Evolutionary conservation across 495 filamentous ascomycete genomes (phyloP).

Genomic region (Physcia stellaris): DNA sequence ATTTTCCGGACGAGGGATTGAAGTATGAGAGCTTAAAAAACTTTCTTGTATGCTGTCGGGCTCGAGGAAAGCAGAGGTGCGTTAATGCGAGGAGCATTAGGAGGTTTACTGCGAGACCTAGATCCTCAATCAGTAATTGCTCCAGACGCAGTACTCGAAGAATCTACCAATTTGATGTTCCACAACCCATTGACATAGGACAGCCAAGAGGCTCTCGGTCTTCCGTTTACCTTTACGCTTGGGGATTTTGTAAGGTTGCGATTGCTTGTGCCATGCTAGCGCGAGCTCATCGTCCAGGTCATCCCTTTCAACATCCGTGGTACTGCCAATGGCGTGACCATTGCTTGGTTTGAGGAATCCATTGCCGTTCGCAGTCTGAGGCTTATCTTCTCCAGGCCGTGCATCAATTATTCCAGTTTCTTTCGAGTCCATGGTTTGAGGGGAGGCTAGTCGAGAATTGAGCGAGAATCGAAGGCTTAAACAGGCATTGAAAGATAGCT

Average conservation of each 20-base stretch:
- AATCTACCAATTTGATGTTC: slow-evolving; percentile 38
- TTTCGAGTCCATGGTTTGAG: too few relatives aligned
- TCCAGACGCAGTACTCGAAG: neutral
- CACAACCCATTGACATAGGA: slow-evolving; percentile 29
- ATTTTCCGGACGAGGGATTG: slow-evolving; percentile 48
- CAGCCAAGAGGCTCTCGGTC: slow-evolving; percentile 6
- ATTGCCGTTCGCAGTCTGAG: neutral
- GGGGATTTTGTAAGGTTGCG: neutral
- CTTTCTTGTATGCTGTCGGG: slow-evolving; percentile 62
- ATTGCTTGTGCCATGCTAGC: neutral
- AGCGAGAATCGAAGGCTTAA: too few relatives aligned
- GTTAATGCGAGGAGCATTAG: slow-evolving; percentile 63
- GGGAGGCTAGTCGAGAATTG: too few relatives aligned
- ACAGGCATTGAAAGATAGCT: too few relatives aligned
- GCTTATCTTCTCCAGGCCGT: too few relatives aligned
- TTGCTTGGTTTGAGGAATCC: neutral
- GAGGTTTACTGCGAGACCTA: slow-evolving; percentile 67
- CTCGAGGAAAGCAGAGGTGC: slow-evolving; percentile 66
- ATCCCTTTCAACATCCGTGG: neutral
- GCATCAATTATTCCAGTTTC: too few relatives aligned
- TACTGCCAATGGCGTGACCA: neutral
- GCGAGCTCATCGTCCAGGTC: neutral
- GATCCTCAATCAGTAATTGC: slow-evolving; percentile 9
- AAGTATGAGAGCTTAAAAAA: slow-evolving; percentile 82
- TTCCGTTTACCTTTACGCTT: slow-evolving; percentile 4